A percentile compares a stretch with the other conserved stretches of the same genome.
These are phyloP conservation scores for Yamadazyma taylorii DNA, from an alignment of 1,139 yeast genomes.

Conservation along the genomic window DNA sequence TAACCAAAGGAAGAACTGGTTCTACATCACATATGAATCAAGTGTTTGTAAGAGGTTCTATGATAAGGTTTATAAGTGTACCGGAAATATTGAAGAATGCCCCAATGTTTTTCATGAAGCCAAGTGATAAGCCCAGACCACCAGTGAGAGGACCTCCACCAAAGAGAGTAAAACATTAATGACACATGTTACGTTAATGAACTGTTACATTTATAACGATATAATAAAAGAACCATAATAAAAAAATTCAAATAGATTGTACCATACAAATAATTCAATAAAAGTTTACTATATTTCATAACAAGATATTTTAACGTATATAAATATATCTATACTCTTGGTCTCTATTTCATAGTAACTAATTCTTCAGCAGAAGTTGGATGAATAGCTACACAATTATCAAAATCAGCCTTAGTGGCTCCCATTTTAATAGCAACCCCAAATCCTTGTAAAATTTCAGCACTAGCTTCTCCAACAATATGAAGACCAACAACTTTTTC, in stretches of 20 bases:
- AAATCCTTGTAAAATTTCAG: slow-evolving; percentile 95
- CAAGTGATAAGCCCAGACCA: slow-evolving; percentile 66
- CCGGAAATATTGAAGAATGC: slow-evolving; percentile 90
- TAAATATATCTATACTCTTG: neutral
- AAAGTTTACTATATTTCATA: no score
- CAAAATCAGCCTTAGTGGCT: slow-evolving; percentile 94
- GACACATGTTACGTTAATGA: no score
- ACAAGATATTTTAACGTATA: no score
- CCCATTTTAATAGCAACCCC: slow-evolving; percentile 98
- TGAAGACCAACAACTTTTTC: slow-evolving; percentile 97
- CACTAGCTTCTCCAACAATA: slow-evolving; percentile 83
- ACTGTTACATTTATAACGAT: no score
- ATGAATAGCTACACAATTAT: slow-evolving; percentile 94
- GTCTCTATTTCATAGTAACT: slow-evolving; percentile 80
- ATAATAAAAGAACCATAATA: no score
- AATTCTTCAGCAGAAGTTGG: slow-evolving; percentile 98
- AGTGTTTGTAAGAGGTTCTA: slow-evolving; percentile 90
- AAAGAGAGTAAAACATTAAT: slow-evolving; percentile 24
- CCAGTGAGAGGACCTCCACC: slow-evolving; percentile 66
- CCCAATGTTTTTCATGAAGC: slow-evolving; percentile 72
- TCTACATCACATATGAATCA: slow-evolving; percentile 75
- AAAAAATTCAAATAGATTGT: no score
- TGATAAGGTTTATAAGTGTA: slow-evolving; percentile 76
- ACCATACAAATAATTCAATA: no score
- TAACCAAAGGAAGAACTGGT: slow-evolving; percentile 69